Evolutionary conservation across 768 basidiomycete genomes (phyloP).

Genomic region (Dentipellis sp.): DNA sequence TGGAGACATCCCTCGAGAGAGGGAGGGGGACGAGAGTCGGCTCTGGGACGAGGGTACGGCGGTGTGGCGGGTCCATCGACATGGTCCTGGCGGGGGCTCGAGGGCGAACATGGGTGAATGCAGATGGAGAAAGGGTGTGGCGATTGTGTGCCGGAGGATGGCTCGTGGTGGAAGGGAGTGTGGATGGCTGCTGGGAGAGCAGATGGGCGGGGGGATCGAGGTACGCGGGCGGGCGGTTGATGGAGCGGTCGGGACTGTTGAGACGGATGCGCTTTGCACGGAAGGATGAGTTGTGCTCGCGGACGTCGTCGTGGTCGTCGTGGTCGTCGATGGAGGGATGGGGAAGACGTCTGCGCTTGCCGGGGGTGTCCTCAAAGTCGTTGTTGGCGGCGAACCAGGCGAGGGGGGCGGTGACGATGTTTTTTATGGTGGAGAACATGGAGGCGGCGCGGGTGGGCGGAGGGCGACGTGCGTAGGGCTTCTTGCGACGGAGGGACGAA

Average conservation of each 20-base stretch:
- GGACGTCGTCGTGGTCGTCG: not conserved
- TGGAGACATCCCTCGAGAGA: conserved; percentile 31
- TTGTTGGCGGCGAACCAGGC: conserved; percentile 21
- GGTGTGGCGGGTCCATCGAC: conserved; percentile 55
- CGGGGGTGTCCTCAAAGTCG: conserved; percentile 20
- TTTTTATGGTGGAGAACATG: conserved; percentile 25
- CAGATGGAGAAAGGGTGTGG: conserved; percentile 10
- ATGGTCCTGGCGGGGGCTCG: conserved; percentile 43
- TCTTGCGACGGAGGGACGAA: conserved; percentile 12
- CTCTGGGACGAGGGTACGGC: conserved; percentile 11
- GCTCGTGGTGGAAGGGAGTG: conserved; percentile 3
- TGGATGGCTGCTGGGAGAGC: conserved; percentile 2
- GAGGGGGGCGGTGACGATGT: conserved; percentile 23
- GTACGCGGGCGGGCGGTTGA: conserved; percentile 1
- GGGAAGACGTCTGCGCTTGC: conserved; percentile 23
- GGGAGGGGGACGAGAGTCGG: conserved; percentile 24
- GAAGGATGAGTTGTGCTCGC: not conserved
- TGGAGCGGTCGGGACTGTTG: conserved; percentile 4
- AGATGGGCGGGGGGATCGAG: conserved; percentile 13
- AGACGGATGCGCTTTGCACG: conserved; percentile 22
- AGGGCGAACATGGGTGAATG: conserved; percentile 8
- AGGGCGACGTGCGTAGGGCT: conserved; percentile 10
- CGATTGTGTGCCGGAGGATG: conserved; percentile 5
- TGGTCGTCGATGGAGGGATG: conserved; percentile 4
- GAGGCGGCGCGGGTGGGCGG: conserved; percentile 20